Evolutionary conservation across 305 asterid genomes (phyloP).

Genomic region (Stenogyne calaminthoides): DNA sequence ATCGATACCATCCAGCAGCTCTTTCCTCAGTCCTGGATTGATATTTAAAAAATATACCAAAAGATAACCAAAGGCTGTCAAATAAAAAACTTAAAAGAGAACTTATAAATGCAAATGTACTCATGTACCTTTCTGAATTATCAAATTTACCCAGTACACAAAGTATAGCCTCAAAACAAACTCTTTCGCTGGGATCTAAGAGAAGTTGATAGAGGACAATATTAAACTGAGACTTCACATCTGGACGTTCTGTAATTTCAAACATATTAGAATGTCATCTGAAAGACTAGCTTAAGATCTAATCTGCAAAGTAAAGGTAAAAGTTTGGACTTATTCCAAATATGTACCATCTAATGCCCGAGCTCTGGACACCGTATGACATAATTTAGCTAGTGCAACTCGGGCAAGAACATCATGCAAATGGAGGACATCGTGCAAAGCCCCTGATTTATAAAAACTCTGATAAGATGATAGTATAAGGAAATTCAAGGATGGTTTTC

Average conservation of each 20-base stretch:
- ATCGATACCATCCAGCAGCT: slow-evolving; percentile 98
- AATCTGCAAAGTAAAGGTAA: slow-evolving; percentile 14
- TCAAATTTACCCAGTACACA: slow-evolving; percentile 96
- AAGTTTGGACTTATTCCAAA: slow-evolving; percentile 24
- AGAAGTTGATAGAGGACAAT: slow-evolving; percentile 93
- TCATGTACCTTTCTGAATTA: slow-evolving; percentile 79
- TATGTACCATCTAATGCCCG: slow-evolving; percentile 84
- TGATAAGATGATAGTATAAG: slow-evolving; percentile 31
- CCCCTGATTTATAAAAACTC: slow-evolving; percentile 71
- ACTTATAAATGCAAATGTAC: slow-evolving; percentile 1
- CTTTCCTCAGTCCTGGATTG: slow-evolving; percentile 87
- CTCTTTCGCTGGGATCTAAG: slow-evolving; percentile 98
- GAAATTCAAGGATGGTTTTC: slow-evolving; percentile 31
- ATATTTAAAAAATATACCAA: slow-evolving; percentile 16
- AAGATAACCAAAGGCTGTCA: slow-evolving; percentile 13
- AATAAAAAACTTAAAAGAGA: not conserved
- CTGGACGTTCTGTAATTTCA: slow-evolving; percentile 78
- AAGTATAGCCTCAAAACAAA: slow-evolving; percentile 95
- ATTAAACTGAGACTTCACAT: slow-evolving; percentile 79
- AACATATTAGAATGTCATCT: slow-evolving; percentile 30
- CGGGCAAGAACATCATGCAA: slow-evolving; percentile 99
- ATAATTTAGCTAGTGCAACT: slow-evolving; percentile 95
- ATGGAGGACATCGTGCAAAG: slow-evolving; percentile 93
- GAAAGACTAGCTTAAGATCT: slow-evolving; percentile 20
- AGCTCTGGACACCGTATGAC: slow-evolving; percentile 91